Conservation (phyloP, 495 filamentous ascomycete genomes). For the Staphylotrichum longicolle region DNA sequence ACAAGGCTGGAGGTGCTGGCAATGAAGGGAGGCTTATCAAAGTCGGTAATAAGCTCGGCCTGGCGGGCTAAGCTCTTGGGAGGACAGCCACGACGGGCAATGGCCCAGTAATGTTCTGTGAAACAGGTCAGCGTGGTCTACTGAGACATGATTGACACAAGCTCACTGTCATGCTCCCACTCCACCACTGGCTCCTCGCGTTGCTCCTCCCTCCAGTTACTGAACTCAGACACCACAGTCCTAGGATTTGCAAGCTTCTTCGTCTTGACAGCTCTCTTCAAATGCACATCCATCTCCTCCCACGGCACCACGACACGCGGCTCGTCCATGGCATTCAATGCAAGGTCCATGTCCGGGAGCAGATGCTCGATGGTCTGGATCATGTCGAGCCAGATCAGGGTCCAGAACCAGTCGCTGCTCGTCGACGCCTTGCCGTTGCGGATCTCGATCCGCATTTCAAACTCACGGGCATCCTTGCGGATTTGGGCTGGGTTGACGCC, state of each 20-base stretch:
- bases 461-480: slow-evolving; percentile 52
- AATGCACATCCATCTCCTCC: slow-evolving; percentile 59
- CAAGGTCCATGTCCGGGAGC: slow-evolving; percentile 70
- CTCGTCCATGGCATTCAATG: slow-evolving; percentile 68
- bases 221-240: slow-evolving; percentile 36
- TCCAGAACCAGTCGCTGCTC: slow-evolving; percentile 60
- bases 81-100: slow-evolving; percentile 59
- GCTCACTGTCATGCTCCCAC: slow-evolving; percentile 48
- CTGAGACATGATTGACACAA: neutral
- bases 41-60: slow-evolving; percentile 41
- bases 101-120: slow-evolving; percentile 59
- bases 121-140: slow-evolving; percentile 21
- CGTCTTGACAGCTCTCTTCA: slow-evolving; percentile 53
- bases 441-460: slow-evolving; percentile 60
- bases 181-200: slow-evolving; percentile 32
- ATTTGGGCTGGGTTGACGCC: slow-evolving; percentile 55
- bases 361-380: slow-evolving; percentile 57
- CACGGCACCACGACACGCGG: slow-evolving; percentile 65
- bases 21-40: slow-evolving; percentile 44
- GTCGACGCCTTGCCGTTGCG: slow-evolving; percentile 55
- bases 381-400: slow-evolving; percentile 58
- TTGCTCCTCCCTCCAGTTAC: slow-evolving; percentile 31
- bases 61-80: slow-evolving; percentile 59
- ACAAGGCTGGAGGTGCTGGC: slow-evolving; percentile 36
- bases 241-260: slow-evolving; percentile 40